Percentiles rank a stretch among this genome's conserved stretches.
Conservation (phyloP, 306 rosid species). For the Urtica urens region DNA sequence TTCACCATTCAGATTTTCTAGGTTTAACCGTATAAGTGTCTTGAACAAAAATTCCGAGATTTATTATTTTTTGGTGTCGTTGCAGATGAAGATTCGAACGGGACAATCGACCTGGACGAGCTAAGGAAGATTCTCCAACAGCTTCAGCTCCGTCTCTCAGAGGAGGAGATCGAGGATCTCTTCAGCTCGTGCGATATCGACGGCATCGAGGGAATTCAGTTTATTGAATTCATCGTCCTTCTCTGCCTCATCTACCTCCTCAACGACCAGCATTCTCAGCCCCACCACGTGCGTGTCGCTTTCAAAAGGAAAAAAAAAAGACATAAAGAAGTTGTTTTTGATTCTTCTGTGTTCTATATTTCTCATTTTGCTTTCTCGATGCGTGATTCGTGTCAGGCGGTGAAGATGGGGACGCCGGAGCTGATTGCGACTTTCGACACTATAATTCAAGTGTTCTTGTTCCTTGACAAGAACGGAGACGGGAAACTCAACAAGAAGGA, state of each 20-base stretch:
- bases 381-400: slow-evolving; percentile 36
- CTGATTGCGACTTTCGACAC: slow-evolving; percentile 58
- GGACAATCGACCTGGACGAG: slow-evolving; percentile 54
- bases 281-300: slow-evolving; percentile 42
- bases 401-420: slow-evolving; percentile 42
- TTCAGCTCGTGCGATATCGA: slow-evolving; percentile 76
- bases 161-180: slow-evolving; percentile 56
- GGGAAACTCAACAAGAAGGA: slow-evolving; percentile 73
- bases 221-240: slow-evolving; percentile 82
- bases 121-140: slow-evolving; percentile 53
- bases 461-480: slow-evolving; percentile 66
- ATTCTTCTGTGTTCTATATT: too few relatives aligned
- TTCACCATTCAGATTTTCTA: too few relatives aligned
- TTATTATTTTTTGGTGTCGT: slow-evolving; percentile 17
- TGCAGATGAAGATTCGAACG: slow-evolving; percentile 77
- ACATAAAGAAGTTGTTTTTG: background rate
- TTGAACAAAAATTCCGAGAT: too few relatives aligned
- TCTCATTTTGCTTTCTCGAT: slow-evolving; percentile 13
- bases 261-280: slow-evolving; percentile 35
- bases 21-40: too few relatives aligned
- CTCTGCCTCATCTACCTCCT: slow-evolving; percentile 74
- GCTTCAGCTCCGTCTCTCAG: slow-evolving; percentile 44
- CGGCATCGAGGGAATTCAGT: slow-evolving; percentile 71
- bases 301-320: background rate
- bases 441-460: slow-evolving; percentile 54